These are phyloP conservation scores for Abrus pulchellus DNA, from an alignment of 306 rosid species.

Conservation along the genomic window DNA sequence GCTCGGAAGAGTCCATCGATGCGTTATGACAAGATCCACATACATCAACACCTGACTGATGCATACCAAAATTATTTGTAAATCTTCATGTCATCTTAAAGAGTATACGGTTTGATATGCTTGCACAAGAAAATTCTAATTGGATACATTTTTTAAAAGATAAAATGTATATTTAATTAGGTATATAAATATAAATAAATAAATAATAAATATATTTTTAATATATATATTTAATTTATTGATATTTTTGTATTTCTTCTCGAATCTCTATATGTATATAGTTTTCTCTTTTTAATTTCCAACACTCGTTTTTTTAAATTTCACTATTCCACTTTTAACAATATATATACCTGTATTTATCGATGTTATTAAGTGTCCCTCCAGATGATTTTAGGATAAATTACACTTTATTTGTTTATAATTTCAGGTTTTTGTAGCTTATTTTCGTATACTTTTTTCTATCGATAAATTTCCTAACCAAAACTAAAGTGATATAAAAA, in stretches of 20 bases:
- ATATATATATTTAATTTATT: too few relatives aligned
- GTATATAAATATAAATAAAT: too few relatives aligned
- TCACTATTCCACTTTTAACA: background rate
- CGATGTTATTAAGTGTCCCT: background rate
- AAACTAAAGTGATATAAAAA: too few relatives aligned
- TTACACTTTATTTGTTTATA: too few relatives aligned
- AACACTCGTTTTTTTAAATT: background rate
- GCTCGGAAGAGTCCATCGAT: background rate
- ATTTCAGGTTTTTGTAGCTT: too few relatives aligned
- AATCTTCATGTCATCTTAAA: background rate
- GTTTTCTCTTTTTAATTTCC: background rate
- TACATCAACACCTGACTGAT: background rate
- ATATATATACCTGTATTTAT: background rate
- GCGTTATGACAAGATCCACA: background rate
- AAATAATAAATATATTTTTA: too few relatives aligned
- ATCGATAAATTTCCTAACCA: too few relatives aligned
- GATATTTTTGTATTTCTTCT: too few relatives aligned
- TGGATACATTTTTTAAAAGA: background rate
- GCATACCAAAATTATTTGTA: constrained; percentile 4
- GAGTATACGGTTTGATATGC: background rate
- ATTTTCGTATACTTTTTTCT: too few relatives aligned
- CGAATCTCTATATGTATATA: background rate
- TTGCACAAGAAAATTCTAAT: background rate
- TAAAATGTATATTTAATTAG: too few relatives aligned
- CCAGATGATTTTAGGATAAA: too few relatives aligned